These are phyloP conservation scores for Cucumis hystrix DNA, from an alignment of 306 rosid species.

Conservation along the genomic window DNA sequence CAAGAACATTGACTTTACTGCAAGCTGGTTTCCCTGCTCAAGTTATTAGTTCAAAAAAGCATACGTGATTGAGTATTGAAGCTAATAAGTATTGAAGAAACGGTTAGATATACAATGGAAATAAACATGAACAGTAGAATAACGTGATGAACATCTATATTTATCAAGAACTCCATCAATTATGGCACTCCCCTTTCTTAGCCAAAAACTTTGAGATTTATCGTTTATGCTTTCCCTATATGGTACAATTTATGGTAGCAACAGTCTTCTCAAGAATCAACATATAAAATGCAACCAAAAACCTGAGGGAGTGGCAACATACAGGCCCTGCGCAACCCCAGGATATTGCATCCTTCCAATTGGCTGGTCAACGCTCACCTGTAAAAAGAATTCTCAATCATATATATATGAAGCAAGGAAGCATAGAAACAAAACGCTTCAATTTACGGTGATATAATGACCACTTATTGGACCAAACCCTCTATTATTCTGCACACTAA, in stretches of 20 bases:
- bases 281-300: conserved; percentile 1
- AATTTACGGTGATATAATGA: not conserved
- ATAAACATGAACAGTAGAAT: not conserved
- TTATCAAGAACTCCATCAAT: not conserved
- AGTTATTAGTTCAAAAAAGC: not conserved
- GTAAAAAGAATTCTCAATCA: conserved; percentile 10
- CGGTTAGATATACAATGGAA: not conserved
- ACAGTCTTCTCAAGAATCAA: not conserved
- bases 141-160: not conserved
- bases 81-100: not conserved
- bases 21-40: conserved; percentile 76
- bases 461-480: not conserved
- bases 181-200: not conserved
- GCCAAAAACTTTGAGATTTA: not conserved
- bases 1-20: conserved; percentile 59
- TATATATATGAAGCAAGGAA: not conserved
- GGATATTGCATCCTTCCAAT: conserved; percentile 73
- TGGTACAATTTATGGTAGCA: not conserved
- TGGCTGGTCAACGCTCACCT: conserved; percentile 66
- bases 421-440: not conserved
- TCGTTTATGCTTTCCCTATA: not conserved
- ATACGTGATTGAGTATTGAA: not conserved
- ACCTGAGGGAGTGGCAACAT: conserved; percentile 36
- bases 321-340: conserved; percentile 55
- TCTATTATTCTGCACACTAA: not conserved